Percentiles rank a stretch among this genome's conserved stretches.
phyloP scores from a whole-genome alignment of 1,284 basidiomycete genomes.

The Ustilago trichophora region DNA sequence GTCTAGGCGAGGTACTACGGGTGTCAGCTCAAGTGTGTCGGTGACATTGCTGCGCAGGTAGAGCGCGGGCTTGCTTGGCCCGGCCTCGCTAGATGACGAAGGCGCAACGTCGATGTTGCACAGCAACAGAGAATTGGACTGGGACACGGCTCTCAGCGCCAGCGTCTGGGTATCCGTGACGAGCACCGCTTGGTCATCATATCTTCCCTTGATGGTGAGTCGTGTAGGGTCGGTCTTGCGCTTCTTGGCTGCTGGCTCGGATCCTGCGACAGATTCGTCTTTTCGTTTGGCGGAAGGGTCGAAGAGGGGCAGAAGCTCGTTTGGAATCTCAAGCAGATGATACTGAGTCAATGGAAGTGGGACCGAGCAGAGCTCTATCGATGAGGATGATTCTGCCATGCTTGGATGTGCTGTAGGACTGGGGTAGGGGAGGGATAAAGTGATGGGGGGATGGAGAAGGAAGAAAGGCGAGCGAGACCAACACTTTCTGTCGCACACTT shows the following conservation, averaged over 20 bases:
- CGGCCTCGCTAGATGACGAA: not conserved
- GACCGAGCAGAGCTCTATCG: constrained; percentile 28
- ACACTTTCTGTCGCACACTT: constrained; percentile 6
- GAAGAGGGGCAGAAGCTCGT: constrained; percentile 45
- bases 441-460: too few species aligned
- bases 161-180: constrained; percentile 52
- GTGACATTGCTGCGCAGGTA: constrained; percentile 49
- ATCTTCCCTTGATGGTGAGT: constrained; percentile 60
- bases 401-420: not conserved
- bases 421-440: not conserved
- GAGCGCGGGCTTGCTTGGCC: constrained; percentile 17
- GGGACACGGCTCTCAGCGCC: constrained; percentile 57
- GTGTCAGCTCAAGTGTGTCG: constrained; percentile 57
- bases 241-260: constrained; percentile 28
- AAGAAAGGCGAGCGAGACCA: constrained; percentile 17
- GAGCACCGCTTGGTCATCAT: constrained; percentile 60
- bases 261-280: not conserved
- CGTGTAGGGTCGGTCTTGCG: constrained; percentile 14
- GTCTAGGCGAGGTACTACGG: constrained; percentile 49
- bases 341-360: constrained; percentile 36
- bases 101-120: constrained; percentile 38
- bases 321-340: constrained; percentile 49
- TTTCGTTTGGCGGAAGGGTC: constrained; percentile 14
- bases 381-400: constrained; percentile 10
- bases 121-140: constrained; percentile 60